Base-by-base conservation (phyloP, 78 protist species). In the Goniomonas avonlea region DNA sequence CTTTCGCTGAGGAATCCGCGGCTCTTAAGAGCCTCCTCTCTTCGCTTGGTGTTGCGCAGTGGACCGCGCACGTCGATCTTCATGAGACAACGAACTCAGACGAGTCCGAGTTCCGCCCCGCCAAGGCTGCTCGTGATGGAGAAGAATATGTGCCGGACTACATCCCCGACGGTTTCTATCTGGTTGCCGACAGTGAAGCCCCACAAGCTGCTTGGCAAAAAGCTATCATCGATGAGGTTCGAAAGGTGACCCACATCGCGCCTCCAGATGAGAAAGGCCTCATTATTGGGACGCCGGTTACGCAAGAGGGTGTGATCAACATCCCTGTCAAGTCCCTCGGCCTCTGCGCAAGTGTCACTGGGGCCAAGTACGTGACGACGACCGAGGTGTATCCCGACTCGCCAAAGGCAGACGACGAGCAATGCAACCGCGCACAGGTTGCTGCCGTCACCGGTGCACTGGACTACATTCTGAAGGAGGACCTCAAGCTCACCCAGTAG, bases 51-150 rank as follows among this genome's bases (percentile, higher is more conserved):
- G 73, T 35, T 3, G 17, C 27, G 43, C 35, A 4, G 29, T 47
- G n/a, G 34, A 40, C 50, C 2, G 20, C 15, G 27, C 84, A 80
- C 38, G 1, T 69, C 34, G 84, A 80, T 35, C 56, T 80, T 47
- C 84, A 80, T 68, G 84, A 80, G 61, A 80, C 84, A n/a, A 80
- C 84, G 20, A 69, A 80, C 70, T 11, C 78, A 20, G 84, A 80
- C 47, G 39, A 50, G 59, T 0, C 32, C 9, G 84, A 80, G 47
- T 66, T 80, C 84, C 5, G 68, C 25, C 84, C 84, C 5, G 84
- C 84, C 17, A 68, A 66, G 73, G 59, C 58, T 0, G 77, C 84
- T 0, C 84, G 84, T 9, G 84, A 80, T 20, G 84, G 84, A 9
- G 32, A 21, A 20, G 37, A 5, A 29, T 69, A 47, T 27, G 77